phyloP scores from a whole-genome alignment of 805 yeast genomes.

The Dipodascus albidus region DNA sequence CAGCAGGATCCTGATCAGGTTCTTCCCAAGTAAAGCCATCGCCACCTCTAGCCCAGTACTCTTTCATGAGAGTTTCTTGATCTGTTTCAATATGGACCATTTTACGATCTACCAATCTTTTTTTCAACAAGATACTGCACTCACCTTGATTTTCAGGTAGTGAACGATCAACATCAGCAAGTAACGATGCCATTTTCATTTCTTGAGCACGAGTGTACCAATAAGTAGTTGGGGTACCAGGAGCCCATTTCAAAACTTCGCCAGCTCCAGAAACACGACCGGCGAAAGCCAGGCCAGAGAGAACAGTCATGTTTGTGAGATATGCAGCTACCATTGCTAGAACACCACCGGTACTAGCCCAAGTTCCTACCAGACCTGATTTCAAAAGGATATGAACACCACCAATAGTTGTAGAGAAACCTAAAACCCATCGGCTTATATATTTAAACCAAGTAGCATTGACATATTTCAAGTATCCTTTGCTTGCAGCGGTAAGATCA shows the following conservation, averaged over 20 bases:
- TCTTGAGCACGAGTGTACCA: conserved; percentile 61
- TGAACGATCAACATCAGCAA: conserved; percentile 52
- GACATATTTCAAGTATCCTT: conserved; percentile 30
- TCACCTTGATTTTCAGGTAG: conserved; percentile 33
- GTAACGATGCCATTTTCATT: conserved; percentile 50
- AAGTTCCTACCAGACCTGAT: conserved; percentile 30
- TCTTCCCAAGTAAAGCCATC: conserved; percentile 84
- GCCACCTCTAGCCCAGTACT: conserved; percentile 81
- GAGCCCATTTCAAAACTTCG: conserved; percentile 46
- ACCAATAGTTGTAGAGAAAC: conserved; percentile 29
- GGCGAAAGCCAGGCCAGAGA: conserved; percentile 37
- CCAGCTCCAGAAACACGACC: conserved; percentile 44
- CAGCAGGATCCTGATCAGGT: conserved; percentile 86
- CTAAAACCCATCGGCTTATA: conserved; percentile 26
- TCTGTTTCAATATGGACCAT: conserved; percentile 38
- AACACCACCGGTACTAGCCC: conserved; percentile 28
- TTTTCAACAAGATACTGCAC: conserved; percentile 21
- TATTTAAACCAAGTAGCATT: conserved; percentile 25
- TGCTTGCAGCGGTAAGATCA: conserved; percentile 34
- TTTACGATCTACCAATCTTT: conserved; percentile 23
- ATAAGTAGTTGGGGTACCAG: conserved; percentile 50
- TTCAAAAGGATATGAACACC: conserved; percentile 37
- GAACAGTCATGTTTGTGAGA: conserved; percentile 35
- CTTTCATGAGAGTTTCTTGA: conserved; percentile 59
- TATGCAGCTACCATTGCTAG: conserved; percentile 40